Evolutionary conservation across 2,329 filamentous ascomycete genomes (phyloP).

Genomic region (Ramichloridium luteum): DNA sequence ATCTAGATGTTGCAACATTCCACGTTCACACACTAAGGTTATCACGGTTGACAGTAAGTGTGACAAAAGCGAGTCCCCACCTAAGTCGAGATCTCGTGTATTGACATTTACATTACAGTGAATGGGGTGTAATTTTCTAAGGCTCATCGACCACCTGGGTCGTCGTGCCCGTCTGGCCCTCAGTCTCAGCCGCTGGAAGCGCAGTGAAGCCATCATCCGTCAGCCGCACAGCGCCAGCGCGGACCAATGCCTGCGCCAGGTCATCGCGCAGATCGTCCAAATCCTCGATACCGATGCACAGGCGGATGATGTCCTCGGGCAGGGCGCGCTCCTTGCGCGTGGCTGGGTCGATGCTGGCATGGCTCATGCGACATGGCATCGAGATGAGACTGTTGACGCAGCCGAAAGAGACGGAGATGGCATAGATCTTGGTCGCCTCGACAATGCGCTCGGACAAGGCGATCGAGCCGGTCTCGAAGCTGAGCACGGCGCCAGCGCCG

Average conservation of each 20-base stretch:
- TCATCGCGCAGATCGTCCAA: constrained; percentile 85
- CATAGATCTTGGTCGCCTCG: constrained; percentile 81
- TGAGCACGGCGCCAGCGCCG: constrained; percentile 84
- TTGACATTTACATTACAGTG: no score
- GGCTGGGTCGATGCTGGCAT: constrained; percentile 94
- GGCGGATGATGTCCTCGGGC: constrained; percentile 89
- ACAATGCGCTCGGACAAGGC: constrained; percentile 81
- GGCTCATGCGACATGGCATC: constrained; percentile 99
- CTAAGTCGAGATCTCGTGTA: no score
- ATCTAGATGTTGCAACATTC: no score
- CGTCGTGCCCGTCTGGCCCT: constrained; percentile 20
- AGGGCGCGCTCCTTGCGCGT: constrained; percentile 78
- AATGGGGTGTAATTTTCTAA: no score
- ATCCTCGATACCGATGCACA: constrained; percentile 96
- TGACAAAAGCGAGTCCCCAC: no score
- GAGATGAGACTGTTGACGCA: constrained; percentile 98
- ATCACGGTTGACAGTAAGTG: no score
- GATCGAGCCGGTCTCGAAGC: constrained; percentile 88
- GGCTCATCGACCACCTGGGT: constrained; percentile 27
- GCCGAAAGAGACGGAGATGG: constrained; percentile 92
- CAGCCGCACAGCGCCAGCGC: constrained; percentile 84
- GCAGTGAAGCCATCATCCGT: constrained; percentile 74
- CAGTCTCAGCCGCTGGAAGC: constrained; percentile 16
- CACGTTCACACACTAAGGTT: no score
- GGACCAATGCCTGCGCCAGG: constrained; percentile 76